Conservation (phyloP, 441 rosid species). For the Mallotus repandus region DNA sequence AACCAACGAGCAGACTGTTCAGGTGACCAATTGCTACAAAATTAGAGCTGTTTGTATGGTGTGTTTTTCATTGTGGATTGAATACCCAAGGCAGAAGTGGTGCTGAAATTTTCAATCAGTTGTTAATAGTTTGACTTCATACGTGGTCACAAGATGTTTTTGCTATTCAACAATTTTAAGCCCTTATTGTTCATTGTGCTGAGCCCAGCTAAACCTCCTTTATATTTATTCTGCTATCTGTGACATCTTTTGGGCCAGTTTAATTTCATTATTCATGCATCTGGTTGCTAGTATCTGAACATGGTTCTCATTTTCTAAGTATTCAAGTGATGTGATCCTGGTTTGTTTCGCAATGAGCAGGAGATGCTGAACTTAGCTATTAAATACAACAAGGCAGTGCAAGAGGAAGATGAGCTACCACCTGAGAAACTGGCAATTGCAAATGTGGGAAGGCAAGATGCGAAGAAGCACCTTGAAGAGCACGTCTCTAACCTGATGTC, state of each 20-base stretch:
- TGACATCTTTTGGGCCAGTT: background rate
- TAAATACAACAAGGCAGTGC: conserved; percentile 94
- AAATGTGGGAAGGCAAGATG: conserved; percentile 98
- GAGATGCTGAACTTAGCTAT: conserved; percentile 84
- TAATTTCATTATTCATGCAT: background rate
- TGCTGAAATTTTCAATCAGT: background rate
- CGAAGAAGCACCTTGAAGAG: conserved; percentile 95
- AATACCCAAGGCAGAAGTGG: background rate
- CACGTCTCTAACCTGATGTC: conserved; percentile 96
- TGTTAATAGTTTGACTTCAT: background rate
- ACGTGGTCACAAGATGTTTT: background rate
- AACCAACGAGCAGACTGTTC: conserved; percentile 94
- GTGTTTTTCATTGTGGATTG: background rate
- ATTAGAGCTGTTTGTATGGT: background rate
- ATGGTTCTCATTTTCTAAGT: background rate
- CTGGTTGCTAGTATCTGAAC: background rate
- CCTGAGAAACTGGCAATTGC: conserved; percentile 93
- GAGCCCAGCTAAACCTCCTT: background rate
- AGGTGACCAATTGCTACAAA: conserved; percentile 41
- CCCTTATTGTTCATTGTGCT: background rate
- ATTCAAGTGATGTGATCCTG: conserved; percentile 1
- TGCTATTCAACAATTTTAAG: background rate
- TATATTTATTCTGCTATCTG: too few species aligned
- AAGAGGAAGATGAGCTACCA: conserved; percentile 91
- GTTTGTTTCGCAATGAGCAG: conserved; percentile 38